Base-by-base conservation (phyloP, 2,329 filamentous ascomycete genomes). In the Microdochium paspali region DNA sequence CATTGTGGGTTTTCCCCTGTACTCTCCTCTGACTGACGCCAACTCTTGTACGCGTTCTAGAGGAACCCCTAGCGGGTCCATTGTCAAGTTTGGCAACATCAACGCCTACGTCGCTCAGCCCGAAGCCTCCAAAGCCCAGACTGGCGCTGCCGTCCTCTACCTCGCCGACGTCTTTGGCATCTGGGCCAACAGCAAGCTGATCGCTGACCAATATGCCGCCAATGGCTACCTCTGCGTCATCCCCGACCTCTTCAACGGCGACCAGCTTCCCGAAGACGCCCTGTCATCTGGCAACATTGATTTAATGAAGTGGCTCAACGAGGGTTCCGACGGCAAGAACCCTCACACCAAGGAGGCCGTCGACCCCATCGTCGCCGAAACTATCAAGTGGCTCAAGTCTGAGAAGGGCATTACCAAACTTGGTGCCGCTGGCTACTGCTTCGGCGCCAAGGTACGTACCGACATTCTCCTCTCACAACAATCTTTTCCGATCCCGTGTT, bases 161-260 rank as follows among this genome's bases (percentile, higher is more conserved):
- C 49, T 76, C 32, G 68, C 71, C 13, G 76, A 79, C 50, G 65
- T 77, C 49, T 63, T 74, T 47, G 69, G 75, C 51, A 70, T 77
- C 61, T 77, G 72, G 72, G 69, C 76, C 50, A 82, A 85, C 64
- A 67, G 70, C 58, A 66, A 83, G 65, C 69, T 85, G 52, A 77
- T 89, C 56, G 85, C 85, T 50, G 87, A 90, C 69, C 79, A 86
- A 58, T 85, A 77, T 62, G 87, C 87, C 49, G 77, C 79, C 53
- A 84, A 85, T 61, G 86, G 84, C 55, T 89, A 87, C 68, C 70
- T 82, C 48, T 76, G 76, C 48, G 67, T 87, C 39, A 73, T 90
- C 51, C 77, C 85, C 24, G 86, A 90, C 62, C 65, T 85, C 46
- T 86, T 89, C 72, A 73, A 80, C 52, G 84, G 82, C 50, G 81